Evolutionary conservation across 2,329 filamentous ascomycete genomes (phyloP), one percentile per base, ranked within the genome.

Genomic region (Aspergillus viridinutans): DNA sequence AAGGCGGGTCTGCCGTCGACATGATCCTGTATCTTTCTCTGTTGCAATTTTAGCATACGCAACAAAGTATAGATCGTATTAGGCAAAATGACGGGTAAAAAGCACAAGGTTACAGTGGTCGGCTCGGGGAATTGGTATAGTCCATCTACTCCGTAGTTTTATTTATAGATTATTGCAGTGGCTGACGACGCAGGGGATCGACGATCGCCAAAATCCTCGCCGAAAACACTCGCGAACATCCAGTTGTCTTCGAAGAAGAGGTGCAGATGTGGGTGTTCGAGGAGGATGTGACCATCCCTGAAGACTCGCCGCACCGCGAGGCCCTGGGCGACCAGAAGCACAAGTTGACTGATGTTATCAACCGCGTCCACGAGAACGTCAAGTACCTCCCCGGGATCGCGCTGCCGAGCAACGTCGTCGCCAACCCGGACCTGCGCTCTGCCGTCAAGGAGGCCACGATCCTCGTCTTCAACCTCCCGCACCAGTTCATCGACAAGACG

Each of bases 241-340:
- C 86, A 4, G 83, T 90, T 32, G 72, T 96, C 47, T 97, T 97
- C 72, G 90, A 96, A 69, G 81, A 87, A 71, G 81, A 90, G 55
- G 90, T 97, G 53, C 89, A 93, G 75, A 96, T 97, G 92, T 97
- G 92, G 92, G 92, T 97, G 68, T 96, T 85, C 72, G 92, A 97
- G 76, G 92, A 97, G 74, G 83, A 94, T n/a, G 86, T 94, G 61
- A 82, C 82, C 48, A 79, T 96, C 38, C 78, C 89, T 3, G 81
- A 86, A 64, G 81, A 82, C 62, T 92, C 89, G 52, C 84, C 84
- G 64, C 82, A 90, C 76, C 90, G 89, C 81, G 81, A 87, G 65
- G 76, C 79, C 50, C 69, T 82, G 43, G 82, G 83, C 68, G 82
- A 84, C 61, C 78, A 84, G 64, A 83, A 87, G 3, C 88, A 93